These are phyloP conservation scores for Ogataea wickerhamii DNA, from an alignment of 805 yeast genomes.

Conservation along the genomic window DNA sequence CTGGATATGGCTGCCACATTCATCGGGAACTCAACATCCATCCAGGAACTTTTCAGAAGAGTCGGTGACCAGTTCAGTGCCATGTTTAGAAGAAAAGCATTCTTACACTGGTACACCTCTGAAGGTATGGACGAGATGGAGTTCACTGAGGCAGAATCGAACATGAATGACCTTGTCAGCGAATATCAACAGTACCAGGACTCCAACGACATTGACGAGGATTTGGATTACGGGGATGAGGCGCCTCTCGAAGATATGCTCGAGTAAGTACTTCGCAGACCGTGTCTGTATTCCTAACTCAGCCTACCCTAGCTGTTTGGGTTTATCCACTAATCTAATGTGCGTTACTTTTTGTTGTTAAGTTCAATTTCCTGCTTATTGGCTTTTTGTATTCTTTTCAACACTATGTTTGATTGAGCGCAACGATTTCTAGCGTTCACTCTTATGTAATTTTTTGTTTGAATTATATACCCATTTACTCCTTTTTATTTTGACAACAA, in stretches of 20 bases:
- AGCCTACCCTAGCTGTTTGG: too few species aligned
- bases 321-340: constrained; percentile 7
- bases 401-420: constrained; percentile 1
- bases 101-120: constrained; percentile 92
- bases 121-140: constrained; percentile 97
- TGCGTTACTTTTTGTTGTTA: constrained; percentile 8
- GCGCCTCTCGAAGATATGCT: constrained; percentile 52
- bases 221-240: constrained; percentile 65
- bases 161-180: constrained; percentile 82
- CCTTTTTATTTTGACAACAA: too few species aligned
- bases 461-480: too few species aligned
- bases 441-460: too few species aligned
- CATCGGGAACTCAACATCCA: constrained; percentile 89
- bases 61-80: constrained; percentile 86
- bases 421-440: too few species aligned
- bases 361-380: constrained; percentile 5
- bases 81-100: constrained; percentile 91
- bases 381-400: constrained; percentile 15
- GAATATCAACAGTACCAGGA: constrained; percentile 94
- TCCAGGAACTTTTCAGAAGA: constrained; percentile 86
- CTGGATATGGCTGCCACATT: constrained; percentile 89
- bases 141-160: constrained; percentile 90
- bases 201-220: constrained; percentile 72
- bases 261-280: too few species aligned
- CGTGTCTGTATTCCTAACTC: too few species aligned